These are phyloP conservation scores for Monosporascus sp. DNA, from an alignment of 2,329 filamentous ascomycete genomes.

Conservation along the genomic window DNA sequence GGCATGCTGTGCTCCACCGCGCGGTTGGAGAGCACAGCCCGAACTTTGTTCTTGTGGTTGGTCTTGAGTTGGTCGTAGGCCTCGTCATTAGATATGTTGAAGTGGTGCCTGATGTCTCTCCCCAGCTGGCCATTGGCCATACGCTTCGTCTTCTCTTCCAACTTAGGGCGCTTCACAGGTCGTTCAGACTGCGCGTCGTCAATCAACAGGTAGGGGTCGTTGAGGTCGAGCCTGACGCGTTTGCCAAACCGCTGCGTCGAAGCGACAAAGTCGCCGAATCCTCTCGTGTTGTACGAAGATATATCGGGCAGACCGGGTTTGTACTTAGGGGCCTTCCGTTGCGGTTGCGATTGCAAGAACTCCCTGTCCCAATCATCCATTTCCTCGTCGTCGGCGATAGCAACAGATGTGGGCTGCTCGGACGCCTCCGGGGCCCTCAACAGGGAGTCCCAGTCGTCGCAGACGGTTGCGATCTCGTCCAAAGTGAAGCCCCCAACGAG, in stretches of 20 bases:
- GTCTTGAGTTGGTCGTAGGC: slow-evolving; percentile 95
- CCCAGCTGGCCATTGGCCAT: slow-evolving; percentile 66
- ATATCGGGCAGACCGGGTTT: slow-evolving; percentile 56
- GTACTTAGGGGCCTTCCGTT: slow-evolving; percentile 61
- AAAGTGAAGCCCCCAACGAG: slow-evolving; percentile 70
- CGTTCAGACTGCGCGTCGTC: slow-evolving; percentile 68
- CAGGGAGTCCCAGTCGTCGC: slow-evolving; percentile 75
- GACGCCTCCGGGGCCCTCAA: slow-evolving; percentile 34
- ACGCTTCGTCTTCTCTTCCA: slow-evolving; percentile 56
- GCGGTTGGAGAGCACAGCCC: slow-evolving; percentile 84
- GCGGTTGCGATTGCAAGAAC: slow-evolving; percentile 50
- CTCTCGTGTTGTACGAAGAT: slow-evolving; percentile 58
- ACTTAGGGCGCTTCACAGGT: slow-evolving; percentile 54
- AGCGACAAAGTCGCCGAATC: slow-evolving; percentile 75
- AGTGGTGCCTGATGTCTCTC: slow-evolving; percentile 72
- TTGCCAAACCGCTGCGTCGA: slow-evolving; percentile 70
- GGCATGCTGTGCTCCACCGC: slow-evolving; percentile 94
- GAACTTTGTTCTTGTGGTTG: slow-evolving; percentile 93
- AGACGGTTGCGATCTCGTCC: slow-evolving; percentile 78
- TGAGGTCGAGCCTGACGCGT: slow-evolving; percentile 77
- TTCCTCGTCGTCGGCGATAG: slow-evolving; percentile 40
- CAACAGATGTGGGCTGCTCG: slow-evolving; percentile 18
- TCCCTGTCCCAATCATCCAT: slow-evolving; percentile 62
- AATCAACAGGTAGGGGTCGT: slow-evolving; percentile 80
- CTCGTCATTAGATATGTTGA: slow-evolving; percentile 95